Percentiles rank a stretch among this genome's conserved stretches.
Conservation (phyloP, 2,329 filamentous ascomycete genomes). For the Penicillium sp. region DNA sequence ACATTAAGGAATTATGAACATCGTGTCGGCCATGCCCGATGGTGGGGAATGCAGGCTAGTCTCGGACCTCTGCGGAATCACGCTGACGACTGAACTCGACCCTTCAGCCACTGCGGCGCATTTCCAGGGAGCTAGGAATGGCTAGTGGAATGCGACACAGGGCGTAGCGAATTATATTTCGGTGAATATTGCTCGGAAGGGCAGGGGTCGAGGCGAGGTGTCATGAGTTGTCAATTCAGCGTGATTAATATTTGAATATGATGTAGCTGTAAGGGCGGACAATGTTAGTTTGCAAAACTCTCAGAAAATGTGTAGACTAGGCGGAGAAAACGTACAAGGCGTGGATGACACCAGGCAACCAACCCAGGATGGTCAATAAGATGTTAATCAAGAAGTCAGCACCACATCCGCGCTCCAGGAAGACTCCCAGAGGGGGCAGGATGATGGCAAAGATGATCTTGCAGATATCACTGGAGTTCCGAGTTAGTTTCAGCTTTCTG, state of each 20-base stretch:
- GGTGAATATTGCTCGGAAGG: neutral
- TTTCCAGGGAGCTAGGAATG: neutral
- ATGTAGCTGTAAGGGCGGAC: conserved; percentile 62
- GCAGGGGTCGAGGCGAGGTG: neutral
- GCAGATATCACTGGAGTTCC: conserved; percentile 64
- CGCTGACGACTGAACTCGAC: conserved; percentile 14
- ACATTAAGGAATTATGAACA: conserved; percentile 24
- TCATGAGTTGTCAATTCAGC: neutral
- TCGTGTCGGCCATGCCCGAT: conserved; percentile 18
- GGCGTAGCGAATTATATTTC: neutral
- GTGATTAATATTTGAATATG: conserved; percentile 77
- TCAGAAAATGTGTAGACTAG: neutral
- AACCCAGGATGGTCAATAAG: conserved; percentile 75
- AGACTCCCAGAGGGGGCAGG: conserved; percentile 87
- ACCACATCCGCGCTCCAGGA: conserved; percentile 89
- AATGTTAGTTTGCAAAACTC: neutral
- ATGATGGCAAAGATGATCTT: conserved; percentile 87
- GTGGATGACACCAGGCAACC: conserved; percentile 85
- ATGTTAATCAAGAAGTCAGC: conserved; percentile 91
- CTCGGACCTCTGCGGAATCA: conserved; percentile 33
- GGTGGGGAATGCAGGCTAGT: conserved; percentile 23
- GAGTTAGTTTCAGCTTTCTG: neutral
- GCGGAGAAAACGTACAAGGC: conserved; percentile 65
- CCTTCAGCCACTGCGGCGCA: conserved; percentile 4
- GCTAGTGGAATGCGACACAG: neutral